Conservation (phyloP, 1,284 basidiomycete genomes). For the Cerioporus squamosus region DNA sequence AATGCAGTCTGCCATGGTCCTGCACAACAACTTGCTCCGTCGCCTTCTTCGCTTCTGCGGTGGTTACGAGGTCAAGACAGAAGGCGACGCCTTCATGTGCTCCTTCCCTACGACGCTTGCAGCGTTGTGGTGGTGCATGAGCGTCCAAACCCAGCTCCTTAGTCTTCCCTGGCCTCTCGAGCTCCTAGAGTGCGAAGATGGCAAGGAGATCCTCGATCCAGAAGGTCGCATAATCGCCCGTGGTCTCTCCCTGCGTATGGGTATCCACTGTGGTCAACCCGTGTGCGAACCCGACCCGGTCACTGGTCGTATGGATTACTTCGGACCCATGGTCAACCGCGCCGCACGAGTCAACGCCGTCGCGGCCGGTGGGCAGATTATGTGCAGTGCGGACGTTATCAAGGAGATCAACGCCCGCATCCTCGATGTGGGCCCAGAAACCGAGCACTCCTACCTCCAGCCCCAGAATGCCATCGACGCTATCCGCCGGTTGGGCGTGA, state of each 20-base stretch:
- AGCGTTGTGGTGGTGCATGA: constrained; percentile 92
- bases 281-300: constrained; percentile 94
- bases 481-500: constrained; percentile 77
- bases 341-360: constrained; percentile 85
- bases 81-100: constrained; percentile 99
- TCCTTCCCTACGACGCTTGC: constrained; percentile 91
- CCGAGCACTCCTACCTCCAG: constrained; percentile 61
- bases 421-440: constrained; percentile 56
- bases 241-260: constrained; percentile 96
- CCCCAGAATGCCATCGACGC: constrained; percentile 66
- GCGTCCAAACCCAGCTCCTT: constrained; percentile 86
- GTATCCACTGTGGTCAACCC: constrained; percentile 92
- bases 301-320: constrained; percentile 97
- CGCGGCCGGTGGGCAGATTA: constrained; percentile 94
- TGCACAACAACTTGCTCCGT: constrained; percentile 90
- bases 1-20: constrained; percentile 93
- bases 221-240: constrained; percentile 79
- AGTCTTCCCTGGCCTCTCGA: constrained; percentile 94
- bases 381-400: constrained; percentile 90
- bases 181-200: constrained; percentile 92
- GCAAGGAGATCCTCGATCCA: constrained; percentile 79
- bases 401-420: constrained; percentile 78
- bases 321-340: constrained; percentile 93
- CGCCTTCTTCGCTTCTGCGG: constrained; percentile 90
- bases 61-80: constrained; percentile 99